Evolutionary conservation across 108 stramenopile species (phyloP), one percentile per base, ranked within the genome.

Genomic region (Chaetoceros tenuissimus): DNA sequence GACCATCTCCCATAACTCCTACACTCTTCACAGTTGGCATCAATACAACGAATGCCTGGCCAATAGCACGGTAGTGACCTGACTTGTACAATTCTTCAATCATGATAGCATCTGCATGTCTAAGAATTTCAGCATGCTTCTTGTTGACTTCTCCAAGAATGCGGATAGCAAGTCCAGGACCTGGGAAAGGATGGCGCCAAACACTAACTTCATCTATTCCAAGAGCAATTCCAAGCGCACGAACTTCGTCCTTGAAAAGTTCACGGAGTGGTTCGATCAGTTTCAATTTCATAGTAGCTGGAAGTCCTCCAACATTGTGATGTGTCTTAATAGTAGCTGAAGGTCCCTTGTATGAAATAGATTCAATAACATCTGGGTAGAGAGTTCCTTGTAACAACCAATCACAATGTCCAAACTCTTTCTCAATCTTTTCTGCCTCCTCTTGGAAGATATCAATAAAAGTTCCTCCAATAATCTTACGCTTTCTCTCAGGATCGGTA

Each of bases 141-240:
- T 70, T 28, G 52, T 84, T 95, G 45, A 97, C 85, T 64, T 90
- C 88, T 30, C 94, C 95, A 24, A 97, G 59, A 51, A 95, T 84
- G 50, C 97, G 95, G 60, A 99, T 98, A 59, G 96, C 98, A 50
- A 99, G 65, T 23, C 97, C 98, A 20, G 98, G 98, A 7, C 98
- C 98, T n/a, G 98, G 98, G 75, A 99, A 99, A 8, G 98, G 98
- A 64, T 98, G 97, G 1, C 98, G 71, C 94, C 94, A 99, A 0
- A 99, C 96, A 54, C 83, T 84, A 19, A 69, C 73, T 59, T 92
- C 86, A 54, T 96, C 96, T 62, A 98, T 92, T 25, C 98, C 98
- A 23, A 99, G 75, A 10, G 94, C 91, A 51, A 92, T 69, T 19
- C 96, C 96, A 2, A 96, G 68, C 50, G 85, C 89, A 24, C 94